Percentiles rank a stretch among this genome's conserved stretches.
Evolutionary conservation across 1,284 basidiomycete genomes (phyloP).

Genomic region (Apiotrichum akiyoshidainum): DNA sequence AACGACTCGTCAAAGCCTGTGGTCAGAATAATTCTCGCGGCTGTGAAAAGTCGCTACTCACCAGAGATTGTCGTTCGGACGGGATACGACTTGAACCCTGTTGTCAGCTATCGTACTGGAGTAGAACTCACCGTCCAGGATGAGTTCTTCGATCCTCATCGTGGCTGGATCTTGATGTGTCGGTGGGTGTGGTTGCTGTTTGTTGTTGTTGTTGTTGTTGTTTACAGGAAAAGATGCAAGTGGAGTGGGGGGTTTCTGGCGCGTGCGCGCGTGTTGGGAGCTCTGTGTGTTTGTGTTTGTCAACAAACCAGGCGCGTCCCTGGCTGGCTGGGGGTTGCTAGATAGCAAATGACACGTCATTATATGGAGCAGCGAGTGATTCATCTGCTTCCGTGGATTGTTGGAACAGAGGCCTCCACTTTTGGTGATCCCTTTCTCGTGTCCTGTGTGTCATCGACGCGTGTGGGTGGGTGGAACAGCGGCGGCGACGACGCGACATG

Average conservation of each 20-base stretch:
- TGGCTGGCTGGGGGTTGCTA: neutral
- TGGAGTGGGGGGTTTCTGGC: neutral
- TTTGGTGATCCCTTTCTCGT: no score
- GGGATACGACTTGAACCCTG: slow-evolving; percentile 95
- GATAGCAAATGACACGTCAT: neutral
- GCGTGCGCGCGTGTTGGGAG: neutral
- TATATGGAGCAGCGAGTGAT: neutral
- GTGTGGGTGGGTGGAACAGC: no score
- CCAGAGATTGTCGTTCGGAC: slow-evolving; percentile 83
- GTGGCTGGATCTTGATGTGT: slow-evolving; percentile 12
- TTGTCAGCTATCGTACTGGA: neutral
- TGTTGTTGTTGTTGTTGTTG: neutral
- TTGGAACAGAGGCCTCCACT: no score
- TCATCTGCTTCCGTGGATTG: neutral
- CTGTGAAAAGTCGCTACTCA: slow-evolving; percentile 14
- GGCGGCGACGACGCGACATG: no score
- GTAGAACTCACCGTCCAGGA: slow-evolving; percentile 62
- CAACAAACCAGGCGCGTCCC: slow-evolving; percentile 7
- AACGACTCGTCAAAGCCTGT: slow-evolving; percentile 89
- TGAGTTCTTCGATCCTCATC: slow-evolving; percentile 78
- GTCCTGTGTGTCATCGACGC: no score
- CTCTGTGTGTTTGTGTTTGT: neutral
- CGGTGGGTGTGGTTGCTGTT: neutral
- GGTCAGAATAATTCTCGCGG: slow-evolving; percentile 10
- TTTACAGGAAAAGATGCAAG: neutral